A percentile compares a stretch with the other conserved stretches of the same genome.
Conservation (phyloP, 1,139 yeast species). For the Kluyveromyces marxianus region DNA sequence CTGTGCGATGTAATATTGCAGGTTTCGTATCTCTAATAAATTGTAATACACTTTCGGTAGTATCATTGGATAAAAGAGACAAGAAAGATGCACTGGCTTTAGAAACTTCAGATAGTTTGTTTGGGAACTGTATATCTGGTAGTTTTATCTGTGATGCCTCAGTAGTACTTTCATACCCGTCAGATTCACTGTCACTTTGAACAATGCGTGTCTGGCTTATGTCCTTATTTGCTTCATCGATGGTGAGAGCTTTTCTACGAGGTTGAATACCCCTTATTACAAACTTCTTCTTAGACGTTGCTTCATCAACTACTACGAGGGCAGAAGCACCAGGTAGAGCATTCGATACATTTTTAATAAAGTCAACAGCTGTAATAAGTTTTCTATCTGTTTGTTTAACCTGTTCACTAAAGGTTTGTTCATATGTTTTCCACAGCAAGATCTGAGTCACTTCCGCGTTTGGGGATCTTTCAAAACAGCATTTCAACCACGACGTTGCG, state of each 20-base stretch:
- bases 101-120: conserved; percentile 26
- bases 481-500: conserved; percentile 92
- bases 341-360: conserved; percentile 84
- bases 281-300: conserved; percentile 64
- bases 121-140: conserved; percentile 25
- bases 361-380: conserved; percentile 89
- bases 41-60: conserved; percentile 22
- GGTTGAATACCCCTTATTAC: conserved; percentile 88
- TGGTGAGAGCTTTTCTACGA: conserved; percentile 42
- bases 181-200: conserved; percentile 9
- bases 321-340: conserved; percentile 93
- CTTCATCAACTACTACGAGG: conserved; percentile 65
- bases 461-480: conserved; percentile 73
- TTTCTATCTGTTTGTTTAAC: conserved; percentile 43
- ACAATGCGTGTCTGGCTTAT: conserved; percentile 6
- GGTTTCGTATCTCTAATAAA: conserved; percentile 27
- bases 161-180: conserved; percentile 14
- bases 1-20: conserved; percentile 23
- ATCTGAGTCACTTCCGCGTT: conserved; percentile 91
- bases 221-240: conserved; percentile 27
- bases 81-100: conserved; percentile 28
- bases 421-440: conserved; percentile 93
- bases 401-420: conserved; percentile 61
- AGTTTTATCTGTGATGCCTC: conserved; percentile 23
- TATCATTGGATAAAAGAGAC: conserved; percentile 28